phyloP scores from a whole-genome alignment of 441 rosid species.

The Euphorbia corollata region DNA sequence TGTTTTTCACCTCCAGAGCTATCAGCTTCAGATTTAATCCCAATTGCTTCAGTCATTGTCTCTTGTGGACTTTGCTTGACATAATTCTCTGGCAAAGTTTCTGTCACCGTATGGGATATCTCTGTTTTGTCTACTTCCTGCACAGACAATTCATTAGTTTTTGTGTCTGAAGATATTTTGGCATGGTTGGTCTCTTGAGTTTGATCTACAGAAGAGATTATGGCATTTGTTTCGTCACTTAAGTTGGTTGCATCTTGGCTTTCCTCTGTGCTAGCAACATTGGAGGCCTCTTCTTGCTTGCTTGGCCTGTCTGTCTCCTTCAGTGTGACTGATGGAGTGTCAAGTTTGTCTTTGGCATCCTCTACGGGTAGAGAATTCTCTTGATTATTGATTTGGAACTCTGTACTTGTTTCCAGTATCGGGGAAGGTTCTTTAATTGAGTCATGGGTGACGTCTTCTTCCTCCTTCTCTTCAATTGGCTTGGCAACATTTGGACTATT shows the following conservation, averaged over 20 bases:
- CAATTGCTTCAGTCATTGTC: slow-evolving; percentile 12
- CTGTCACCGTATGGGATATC: slow-evolving; percentile 8
- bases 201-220: slow-evolving; percentile 11
- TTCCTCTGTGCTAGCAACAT: slow-evolving; percentile 11
- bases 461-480: slow-evolving; percentile 19
- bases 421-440: slow-evolving; percentile 15
- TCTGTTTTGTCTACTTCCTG: slow-evolving; percentile 23
- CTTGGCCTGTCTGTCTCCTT: slow-evolving; percentile 18
- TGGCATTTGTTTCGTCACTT: slow-evolving; percentile 13
- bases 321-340: slow-evolving; percentile 15
- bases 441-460: slow-evolving; percentile 5
- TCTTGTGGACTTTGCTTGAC: slow-evolving; percentile 18
- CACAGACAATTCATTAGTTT: slow-evolving; percentile 19
- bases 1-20: slow-evolving; percentile 13
- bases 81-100: slow-evolving; percentile 13
- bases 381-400: slow-evolving; percentile 21
- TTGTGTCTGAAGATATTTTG: slow-evolving; percentile 6
- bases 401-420: slow-evolving; percentile 17
- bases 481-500: slow-evolving; percentile 16
- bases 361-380: slow-evolving; percentile 17
- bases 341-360: slow-evolving; percentile 16
- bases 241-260: slow-evolving; percentile 16
- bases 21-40: slow-evolving; percentile 17
- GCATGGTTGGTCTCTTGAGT: slow-evolving; percentile 2
- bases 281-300: slow-evolving; percentile 17